phyloP scores from a whole-genome alignment of 352 stramenopile species.

The Phytophthora ramorum region DNA sequence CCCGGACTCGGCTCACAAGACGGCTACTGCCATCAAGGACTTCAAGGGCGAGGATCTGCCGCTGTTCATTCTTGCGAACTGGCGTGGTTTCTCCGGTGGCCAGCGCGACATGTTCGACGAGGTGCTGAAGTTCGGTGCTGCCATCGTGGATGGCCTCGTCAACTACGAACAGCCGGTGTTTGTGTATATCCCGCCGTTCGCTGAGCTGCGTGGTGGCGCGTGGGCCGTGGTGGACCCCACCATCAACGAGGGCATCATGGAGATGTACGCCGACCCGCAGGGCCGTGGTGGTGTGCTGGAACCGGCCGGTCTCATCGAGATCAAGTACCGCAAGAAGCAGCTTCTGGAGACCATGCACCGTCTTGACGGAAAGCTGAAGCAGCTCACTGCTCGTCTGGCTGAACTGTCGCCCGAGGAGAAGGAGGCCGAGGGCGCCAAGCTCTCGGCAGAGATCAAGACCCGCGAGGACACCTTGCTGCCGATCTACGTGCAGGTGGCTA shows the following conservation, averaged over 20 bases:
- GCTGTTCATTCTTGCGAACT: slow-evolving; percentile 99
- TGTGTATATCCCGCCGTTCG: slow-evolving; percentile 99
- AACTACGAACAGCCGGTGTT: slow-evolving; percentile 99
- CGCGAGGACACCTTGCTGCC: slow-evolving; percentile 95
- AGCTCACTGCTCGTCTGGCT: slow-evolving; percentile 81
- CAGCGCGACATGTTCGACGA: slow-evolving; percentile 99
- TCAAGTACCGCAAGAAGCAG: slow-evolving; percentile 99
- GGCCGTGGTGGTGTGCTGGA: slow-evolving; percentile 98
- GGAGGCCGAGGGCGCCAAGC: slow-evolving; percentile 52
- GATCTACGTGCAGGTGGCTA: slow-evolving; percentile 98
- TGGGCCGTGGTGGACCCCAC: slow-evolving; percentile 99
- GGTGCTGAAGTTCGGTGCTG: slow-evolving; percentile 99
- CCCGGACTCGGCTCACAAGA: slow-evolving; percentile 99
- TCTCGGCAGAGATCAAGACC: slow-evolving; percentile 92
- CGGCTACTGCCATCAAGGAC: slow-evolving; percentile 99
- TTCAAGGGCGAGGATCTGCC: slow-evolving; percentile 99
- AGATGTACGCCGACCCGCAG: slow-evolving; percentile 98
- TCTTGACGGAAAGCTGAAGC: slow-evolving; percentile 94
- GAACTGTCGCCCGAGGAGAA: slow-evolving; percentile 56
- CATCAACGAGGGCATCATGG: slow-evolving; percentile 99
- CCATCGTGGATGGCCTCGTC: slow-evolving; percentile 99
- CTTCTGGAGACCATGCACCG: slow-evolving; percentile 97
- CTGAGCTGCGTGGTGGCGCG: slow-evolving; percentile 98
- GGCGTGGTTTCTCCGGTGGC: slow-evolving; percentile 99
- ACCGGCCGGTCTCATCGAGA: slow-evolving; percentile 97